Base-by-base conservation (phyloP, 768 basidiomycete genomes). In the Tylopilus rubrobrunneus region DNA sequence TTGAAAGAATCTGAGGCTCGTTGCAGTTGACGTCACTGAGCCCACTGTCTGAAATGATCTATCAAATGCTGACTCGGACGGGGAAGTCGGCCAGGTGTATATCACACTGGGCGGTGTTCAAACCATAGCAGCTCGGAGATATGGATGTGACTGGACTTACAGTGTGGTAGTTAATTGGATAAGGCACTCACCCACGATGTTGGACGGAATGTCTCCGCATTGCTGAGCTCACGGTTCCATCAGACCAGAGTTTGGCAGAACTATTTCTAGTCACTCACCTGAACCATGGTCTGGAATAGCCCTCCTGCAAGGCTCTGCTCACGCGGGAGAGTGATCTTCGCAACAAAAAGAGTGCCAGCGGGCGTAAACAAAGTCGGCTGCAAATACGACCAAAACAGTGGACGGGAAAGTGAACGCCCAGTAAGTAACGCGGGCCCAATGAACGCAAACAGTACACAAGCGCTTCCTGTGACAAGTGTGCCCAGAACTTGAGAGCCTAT, bases 341-440 rank as follows among this genome's bases (percentile, higher is more conserved):
- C 85, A 41, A 89, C 79, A 60, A 86, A 92, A 15, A 92, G 70
- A 7, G 86, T 86, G 3, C 89, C 90, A 0, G 82, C 71, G 0
- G 89, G 19, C 73, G 61, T 83, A 91, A 2, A 87, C 82, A 56
- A 92, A 88, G 62, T 92, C 90, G 1, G 83, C 87, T 19, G 89
- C 90, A 45, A 89, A 76, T 14, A 90, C 89, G 21, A 79, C 70
- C 43, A 86, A 53, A 39, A 81, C 69, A 0, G 86, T 78, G 1
- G 84, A 79, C 0, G 88, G 86, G 68, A 92, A 92, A 5, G 81
- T 83, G 53, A 77, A 86, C 1, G 85, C 86, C 90, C 89, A 92
- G 59, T 84, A 92, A 2, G 82, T 69, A 7, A 72, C 73, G 67
- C 56, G 0, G 85, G 78, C 23, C 79, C 58, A 56, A 90, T 86